A percentile compares a stretch with the other conserved stretches of the same genome.
These are phyloP conservation scores for Trichoderma sp. DNA, from an alignment of 2,329 filamentous ascomycete genomes.

Conservation along the genomic window DNA sequence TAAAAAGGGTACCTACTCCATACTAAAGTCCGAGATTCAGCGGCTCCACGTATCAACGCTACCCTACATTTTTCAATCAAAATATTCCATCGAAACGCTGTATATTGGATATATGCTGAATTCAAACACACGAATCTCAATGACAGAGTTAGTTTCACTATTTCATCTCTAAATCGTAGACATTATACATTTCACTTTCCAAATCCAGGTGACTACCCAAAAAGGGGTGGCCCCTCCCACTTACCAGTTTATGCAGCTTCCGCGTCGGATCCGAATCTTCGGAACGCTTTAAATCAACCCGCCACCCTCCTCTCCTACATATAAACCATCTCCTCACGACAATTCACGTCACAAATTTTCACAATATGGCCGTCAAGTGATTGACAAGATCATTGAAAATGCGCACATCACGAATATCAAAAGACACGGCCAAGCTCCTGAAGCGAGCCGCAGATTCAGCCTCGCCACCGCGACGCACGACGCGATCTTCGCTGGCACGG, in stretches of 20 bases:
- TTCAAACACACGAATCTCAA: background rate
- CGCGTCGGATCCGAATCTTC: background rate
- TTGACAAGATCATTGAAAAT: slow-evolving; percentile 35
- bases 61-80: background rate
- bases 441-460: slow-evolving; percentile 33
- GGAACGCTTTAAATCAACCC: background rate
- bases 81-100: background rate
- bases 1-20: background rate
- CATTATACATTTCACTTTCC: background rate
- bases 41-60: background rate
- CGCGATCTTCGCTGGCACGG: slow-evolving; percentile 47
- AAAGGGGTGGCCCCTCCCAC: background rate
- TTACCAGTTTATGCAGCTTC: background rate
- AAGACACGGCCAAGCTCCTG: slow-evolving; percentile 57
- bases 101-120: background rate
- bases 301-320: background rate
- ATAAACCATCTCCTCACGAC: background rate
- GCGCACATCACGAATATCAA: slow-evolving; percentile 58
- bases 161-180: background rate
- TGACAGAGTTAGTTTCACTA: background rate
- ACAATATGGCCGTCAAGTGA: slow-evolving; percentile 16
- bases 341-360: background rate
- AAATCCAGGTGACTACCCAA: background rate
- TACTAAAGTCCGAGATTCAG: background rate
- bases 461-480: slow-evolving; percentile 44